phyloP scores from a whole-genome alignment of 176 grass and related monocot genomes.

The Triticum timopheevii region DNA sequence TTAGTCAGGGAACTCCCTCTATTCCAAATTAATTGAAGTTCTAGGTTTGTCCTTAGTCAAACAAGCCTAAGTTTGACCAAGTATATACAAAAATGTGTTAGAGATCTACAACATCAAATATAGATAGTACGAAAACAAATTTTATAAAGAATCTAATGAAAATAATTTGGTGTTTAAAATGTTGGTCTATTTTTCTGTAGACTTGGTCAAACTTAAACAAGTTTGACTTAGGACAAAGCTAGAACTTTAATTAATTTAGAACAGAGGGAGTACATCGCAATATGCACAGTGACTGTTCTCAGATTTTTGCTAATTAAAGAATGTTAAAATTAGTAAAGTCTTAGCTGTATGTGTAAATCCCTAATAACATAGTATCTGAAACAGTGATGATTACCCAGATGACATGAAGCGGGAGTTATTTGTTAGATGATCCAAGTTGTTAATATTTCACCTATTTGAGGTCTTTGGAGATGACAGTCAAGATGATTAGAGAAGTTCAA shows the following conservation, averaged over 20 bases:
- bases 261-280: neutral
- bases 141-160: too few relatives aligned
- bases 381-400: conserved; percentile 15
- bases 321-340: neutral
- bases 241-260: too few relatives aligned
- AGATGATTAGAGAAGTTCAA: conserved; percentile 25
- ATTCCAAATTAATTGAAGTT: too few relatives aligned
- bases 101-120: too few relatives aligned
- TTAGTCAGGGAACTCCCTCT: neutral
- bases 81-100: too few relatives aligned
- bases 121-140: too few relatives aligned
- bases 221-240: too few relatives aligned
- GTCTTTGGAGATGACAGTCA: neutral
- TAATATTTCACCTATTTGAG: conserved; percentile 20
- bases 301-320: neutral
- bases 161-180: too few relatives aligned
- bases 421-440: conserved; percentile 10
- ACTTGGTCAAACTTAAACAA: too few relatives aligned
- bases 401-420: conserved; percentile 3
- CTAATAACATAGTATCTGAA: conserved; percentile 12
- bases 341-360: neutral
- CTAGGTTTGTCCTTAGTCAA: too few relatives aligned
- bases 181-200: too few relatives aligned
- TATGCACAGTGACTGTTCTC: neutral
- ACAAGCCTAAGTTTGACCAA: too few relatives aligned